phyloP scores from a whole-genome alignment of 305 asterid species.

The Lippia alba region DNA sequence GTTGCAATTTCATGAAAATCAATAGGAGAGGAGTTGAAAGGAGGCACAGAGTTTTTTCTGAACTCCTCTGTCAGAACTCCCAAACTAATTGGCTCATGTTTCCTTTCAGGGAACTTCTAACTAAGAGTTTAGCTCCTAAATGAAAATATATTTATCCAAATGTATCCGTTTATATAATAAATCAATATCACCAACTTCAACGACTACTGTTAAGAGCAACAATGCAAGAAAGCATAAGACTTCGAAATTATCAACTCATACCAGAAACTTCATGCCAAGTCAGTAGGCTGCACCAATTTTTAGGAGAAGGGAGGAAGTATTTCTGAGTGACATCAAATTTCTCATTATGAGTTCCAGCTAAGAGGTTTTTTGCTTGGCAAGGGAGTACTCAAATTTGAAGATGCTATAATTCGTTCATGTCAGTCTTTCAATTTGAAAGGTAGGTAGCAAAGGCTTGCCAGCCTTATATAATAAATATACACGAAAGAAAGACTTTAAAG shows the following conservation, averaged over 20 bases:
- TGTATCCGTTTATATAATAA: neutral
- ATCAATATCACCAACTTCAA: neutral
- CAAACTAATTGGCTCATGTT: neutral
- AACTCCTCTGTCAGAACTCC: neutral
- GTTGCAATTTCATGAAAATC: constrained; percentile 2
- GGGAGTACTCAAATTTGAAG: neutral
- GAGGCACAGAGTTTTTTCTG: neutral
- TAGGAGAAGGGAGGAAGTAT: neutral
- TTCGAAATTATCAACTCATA: neutral
- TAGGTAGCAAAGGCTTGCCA: neutral
- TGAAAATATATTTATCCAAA: neutral
- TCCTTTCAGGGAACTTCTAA: constrained; percentile 7
- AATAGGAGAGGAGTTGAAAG: neutral
- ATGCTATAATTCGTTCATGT: neutral
- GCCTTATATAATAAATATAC: neutral
- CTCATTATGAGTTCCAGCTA: neutral
- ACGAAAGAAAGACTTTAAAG: constrained; percentile 2
- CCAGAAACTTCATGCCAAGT: neutral
- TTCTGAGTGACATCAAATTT: neutral
- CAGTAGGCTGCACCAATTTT: neutral
- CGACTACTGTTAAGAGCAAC: neutral
- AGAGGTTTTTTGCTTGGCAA: neutral
- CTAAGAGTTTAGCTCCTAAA: neutral
- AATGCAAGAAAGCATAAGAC: neutral
- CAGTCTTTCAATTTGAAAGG: neutral